Evolutionary conservation across 805 yeast genomes (phyloP).

Genomic region (Metahyphopichia silvanorum): DNA sequence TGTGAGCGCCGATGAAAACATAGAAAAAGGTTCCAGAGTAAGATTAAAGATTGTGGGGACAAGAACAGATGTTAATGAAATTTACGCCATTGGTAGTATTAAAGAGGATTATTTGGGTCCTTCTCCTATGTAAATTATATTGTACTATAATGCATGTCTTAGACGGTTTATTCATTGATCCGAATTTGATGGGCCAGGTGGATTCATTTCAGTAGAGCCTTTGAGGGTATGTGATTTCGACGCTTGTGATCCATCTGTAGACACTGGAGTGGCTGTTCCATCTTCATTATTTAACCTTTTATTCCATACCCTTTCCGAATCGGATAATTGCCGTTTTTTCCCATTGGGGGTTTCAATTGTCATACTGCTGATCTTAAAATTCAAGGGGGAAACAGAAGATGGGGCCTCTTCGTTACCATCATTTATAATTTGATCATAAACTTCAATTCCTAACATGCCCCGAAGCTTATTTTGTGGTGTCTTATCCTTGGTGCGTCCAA

Average conservation of each 20-base stretch:
- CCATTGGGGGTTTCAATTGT: slow-evolving; percentile 10
- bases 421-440: slow-evolving; percentile 1
- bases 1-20: slow-evolving; percentile 90
- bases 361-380: slow-evolving; percentile 17
- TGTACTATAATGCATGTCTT: neutral
- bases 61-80: slow-evolving; percentile 94
- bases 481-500: neutral
- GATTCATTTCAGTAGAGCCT: neutral
- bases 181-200: neutral
- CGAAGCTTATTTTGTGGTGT: neutral
- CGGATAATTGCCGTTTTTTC: slow-evolving; percentile 7
- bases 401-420: neutral
- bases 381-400: slow-evolving; percentile 15
- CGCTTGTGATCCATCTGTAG: no score
- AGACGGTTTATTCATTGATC: neutral
- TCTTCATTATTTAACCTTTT: slow-evolving; percentile 5
- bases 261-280: neutral
- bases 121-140: slow-evolving; percentile 32
- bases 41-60: slow-evolving; percentile 96
- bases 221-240: no score
- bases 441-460: slow-evolving; percentile 1
- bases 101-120: slow-evolving; percentile 98
- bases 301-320: slow-evolving; percentile 6
- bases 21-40: slow-evolving; percentile 90
- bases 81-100: slow-evolving; percentile 95